These are phyloP conservation scores for Clavispora asparagi DNA, from an alignment of 805 yeast genomes.

Conservation along the genomic window DNA sequence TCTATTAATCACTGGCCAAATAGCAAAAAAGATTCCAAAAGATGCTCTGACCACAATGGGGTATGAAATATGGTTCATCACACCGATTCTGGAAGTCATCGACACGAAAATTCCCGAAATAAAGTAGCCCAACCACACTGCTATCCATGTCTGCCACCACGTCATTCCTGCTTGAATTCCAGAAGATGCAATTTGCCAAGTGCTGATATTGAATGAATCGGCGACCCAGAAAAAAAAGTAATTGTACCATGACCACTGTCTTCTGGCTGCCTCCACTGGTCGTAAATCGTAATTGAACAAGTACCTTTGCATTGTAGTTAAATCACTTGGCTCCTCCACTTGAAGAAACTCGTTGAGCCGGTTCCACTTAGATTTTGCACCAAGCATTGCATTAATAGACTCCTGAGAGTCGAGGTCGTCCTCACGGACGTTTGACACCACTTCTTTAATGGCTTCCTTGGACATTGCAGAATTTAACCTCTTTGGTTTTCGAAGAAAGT, in stretches of 20 bases:
- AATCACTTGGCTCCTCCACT: constrained; percentile 34
- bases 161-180: constrained; percentile 64
- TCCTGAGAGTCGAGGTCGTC: not conserved
- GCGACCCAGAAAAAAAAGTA: constrained; percentile 82
- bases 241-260: constrained; percentile 85
- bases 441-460: not conserved
- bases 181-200: constrained; percentile 89
- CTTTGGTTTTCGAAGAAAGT: too few relatives aligned
- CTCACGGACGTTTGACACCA: not conserved
- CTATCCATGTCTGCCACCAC: constrained; percentile 91
- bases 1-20: constrained; percentile 86
- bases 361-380: constrained; percentile 43
- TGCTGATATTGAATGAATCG: constrained; percentile 83
- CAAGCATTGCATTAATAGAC: not conserved
- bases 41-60: constrained; percentile 79
- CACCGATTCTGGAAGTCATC: constrained; percentile 72
- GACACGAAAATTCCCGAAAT: constrained; percentile 67
- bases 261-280: constrained; percentile 69
- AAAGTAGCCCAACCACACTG: constrained; percentile 81
- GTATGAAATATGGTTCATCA: constrained; percentile 76
- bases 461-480: not conserved
- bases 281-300: constrained; percentile 69
- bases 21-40: constrained; percentile 81
- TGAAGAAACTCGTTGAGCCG: constrained; percentile 14
- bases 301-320: constrained; percentile 57